These are phyloP conservation scores for Aleurites moluccanus DNA, from an alignment of 441 rosid genomes.

Conservation along the genomic window DNA sequence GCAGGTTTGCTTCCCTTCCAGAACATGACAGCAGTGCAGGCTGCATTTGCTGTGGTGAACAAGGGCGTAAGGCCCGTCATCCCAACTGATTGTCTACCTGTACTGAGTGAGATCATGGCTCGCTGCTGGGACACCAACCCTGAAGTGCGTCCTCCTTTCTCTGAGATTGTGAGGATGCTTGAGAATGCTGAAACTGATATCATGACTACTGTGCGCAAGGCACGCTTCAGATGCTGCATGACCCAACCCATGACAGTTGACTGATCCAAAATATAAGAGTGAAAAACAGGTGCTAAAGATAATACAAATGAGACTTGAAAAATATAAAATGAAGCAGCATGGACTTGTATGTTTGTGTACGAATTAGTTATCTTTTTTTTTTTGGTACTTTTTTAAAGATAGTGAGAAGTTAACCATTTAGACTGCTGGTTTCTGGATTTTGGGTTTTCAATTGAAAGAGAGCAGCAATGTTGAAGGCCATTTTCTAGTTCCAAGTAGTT, in stretches of 20 bases:
- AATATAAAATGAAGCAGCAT: constrained; percentile 31
- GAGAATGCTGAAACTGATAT: constrained; percentile 84
- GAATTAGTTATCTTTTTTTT: constrained; percentile 30
- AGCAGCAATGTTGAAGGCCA: constrained; percentile 27
- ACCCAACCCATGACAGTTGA: constrained; percentile 87
- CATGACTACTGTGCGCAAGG: constrained; percentile 88
- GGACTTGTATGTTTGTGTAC: constrained; percentile 58
- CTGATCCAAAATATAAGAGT: constrained; percentile 39
- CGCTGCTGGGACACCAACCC: constrained; percentile 95
- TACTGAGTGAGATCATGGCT: constrained; percentile 81
- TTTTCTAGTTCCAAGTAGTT: constrained; percentile 27
- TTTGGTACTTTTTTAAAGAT: constrained; percentile 30
- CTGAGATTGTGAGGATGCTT: constrained; percentile 78
- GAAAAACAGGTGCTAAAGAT: constrained; percentile 33
- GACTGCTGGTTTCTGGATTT: constrained; percentile 39
- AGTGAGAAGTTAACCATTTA: constrained; percentile 46
- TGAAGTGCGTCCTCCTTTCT: constrained; percentile 85
- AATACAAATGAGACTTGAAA: constrained; percentile 30
- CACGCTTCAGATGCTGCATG: constrained; percentile 96
- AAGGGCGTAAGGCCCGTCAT: constrained; percentile 85
- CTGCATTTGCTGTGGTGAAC: constrained; percentile 99
- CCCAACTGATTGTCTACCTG: constrained; percentile 82
- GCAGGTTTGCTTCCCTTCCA: constrained; percentile 89
- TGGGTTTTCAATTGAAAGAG: constrained; percentile 35
- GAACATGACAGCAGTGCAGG: constrained; percentile 98